Base-by-base conservation (phyloP, 495 filamentous ascomycete species). In the Melanomma pulvis-pyrius region DNA sequence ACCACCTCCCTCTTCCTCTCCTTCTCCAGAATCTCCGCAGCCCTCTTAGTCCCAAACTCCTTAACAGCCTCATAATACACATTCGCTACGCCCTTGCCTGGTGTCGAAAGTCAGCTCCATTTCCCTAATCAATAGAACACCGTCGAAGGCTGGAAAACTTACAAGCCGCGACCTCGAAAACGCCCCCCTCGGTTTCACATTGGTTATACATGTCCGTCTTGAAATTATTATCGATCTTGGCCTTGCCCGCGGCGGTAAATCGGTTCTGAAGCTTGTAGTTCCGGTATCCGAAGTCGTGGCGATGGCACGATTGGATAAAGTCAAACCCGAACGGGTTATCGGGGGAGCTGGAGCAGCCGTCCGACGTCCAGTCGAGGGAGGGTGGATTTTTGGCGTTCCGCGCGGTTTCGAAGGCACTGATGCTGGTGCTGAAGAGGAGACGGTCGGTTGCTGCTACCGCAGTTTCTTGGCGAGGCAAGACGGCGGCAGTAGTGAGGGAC, bases 251-350 rank as follows among this genome's bases (percentile, higher is more conserved):
- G 0, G 71, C 68, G 0, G 75, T 80, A 70, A 83, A 81, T 7
- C 81, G 73, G 4, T 28, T 61, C 58, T 81, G 79, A 6, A 26
- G 49, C 61, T 79, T 76, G 64, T 74, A 81, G 66, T 82, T 83
- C 4, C 73, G 64, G 61, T 81, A 83, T 0, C 80, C 81, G 54
- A 83, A 83, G 49, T 83, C 81, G 63, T 83, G 81, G 21, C 81
- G 75, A 47, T 79, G 36, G 75, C 82, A 83, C 17, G 53, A 53
- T 21, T 41, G 32, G 46, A 55, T 28, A 52, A 69, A 83, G 65
- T 78, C 68, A 68, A 79, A 83, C 8, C 79, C 78, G 19, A 75
- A 71, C 7, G 81, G 81, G 36, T 76, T 74, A 55, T 83, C 81
- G 0, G 79, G 78, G 3, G 78, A 78, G 2, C 51, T 29, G 9